phyloP scores from a whole-genome alignment of 768 basidiomycete species.

The Pisolithus orientalis region DNA sequence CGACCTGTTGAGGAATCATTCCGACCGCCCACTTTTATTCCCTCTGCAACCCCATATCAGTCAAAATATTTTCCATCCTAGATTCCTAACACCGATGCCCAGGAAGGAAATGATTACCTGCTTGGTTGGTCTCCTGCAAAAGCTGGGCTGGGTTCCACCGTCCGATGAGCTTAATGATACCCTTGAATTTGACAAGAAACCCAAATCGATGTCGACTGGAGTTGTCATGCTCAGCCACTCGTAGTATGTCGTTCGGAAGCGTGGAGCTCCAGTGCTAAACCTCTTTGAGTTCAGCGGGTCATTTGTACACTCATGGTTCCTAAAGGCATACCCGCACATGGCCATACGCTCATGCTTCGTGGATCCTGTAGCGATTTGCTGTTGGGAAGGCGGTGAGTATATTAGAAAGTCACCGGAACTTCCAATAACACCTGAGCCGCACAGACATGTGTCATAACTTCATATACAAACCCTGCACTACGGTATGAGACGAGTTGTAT shows the following conservation, averaged over 20 bases:
- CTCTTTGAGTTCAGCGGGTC: constrained; percentile 47
- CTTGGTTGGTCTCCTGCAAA: constrained; percentile 49
- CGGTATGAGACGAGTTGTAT: constrained; percentile 33
- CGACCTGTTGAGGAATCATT: constrained; percentile 48
- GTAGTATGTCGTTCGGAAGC: constrained; percentile 46
- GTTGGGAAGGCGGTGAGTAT: constrained; percentile 84
- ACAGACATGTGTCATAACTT: constrained; percentile 89
- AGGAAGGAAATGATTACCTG: constrained; percentile 51
- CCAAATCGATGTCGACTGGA: constrained; percentile 33
- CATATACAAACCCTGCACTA: constrained; percentile 63
- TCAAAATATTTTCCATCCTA: constrained; percentile 75
- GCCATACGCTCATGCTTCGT: constrained; percentile 78
- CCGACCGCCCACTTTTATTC: constrained; percentile 70
- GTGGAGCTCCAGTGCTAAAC: background rate
- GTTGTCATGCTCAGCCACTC: constrained; percentile 84
- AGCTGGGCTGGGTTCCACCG: constrained; percentile 58
- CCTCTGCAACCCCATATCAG: constrained; percentile 81
- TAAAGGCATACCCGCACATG: constrained; percentile 70
- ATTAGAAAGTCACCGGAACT: background rate
- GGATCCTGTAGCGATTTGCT: constrained; percentile 86
- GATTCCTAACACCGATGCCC: constrained; percentile 66
- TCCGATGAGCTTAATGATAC: constrained; percentile 9
- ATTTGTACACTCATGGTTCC: constrained; percentile 83
- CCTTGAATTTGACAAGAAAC: constrained; percentile 3
- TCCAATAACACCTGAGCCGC: background rate